Conservation (phyloP, 495 filamentous ascomycete species). For the Penicillium silybi region DNA sequence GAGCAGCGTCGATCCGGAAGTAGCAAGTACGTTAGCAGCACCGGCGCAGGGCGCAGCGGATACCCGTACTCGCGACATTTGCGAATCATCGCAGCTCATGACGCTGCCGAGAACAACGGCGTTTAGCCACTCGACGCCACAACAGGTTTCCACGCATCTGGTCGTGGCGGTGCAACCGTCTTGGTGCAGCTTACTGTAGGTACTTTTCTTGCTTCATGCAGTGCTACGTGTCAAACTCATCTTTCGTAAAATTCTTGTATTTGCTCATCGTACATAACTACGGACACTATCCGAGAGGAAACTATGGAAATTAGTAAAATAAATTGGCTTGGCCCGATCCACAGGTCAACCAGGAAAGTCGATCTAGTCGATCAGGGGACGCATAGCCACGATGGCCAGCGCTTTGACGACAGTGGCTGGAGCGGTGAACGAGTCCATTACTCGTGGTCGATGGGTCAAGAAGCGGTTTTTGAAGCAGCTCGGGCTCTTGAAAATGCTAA, state of each 20-base stretch:
- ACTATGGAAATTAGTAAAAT: too few species aligned
- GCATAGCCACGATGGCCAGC: too few species aligned
- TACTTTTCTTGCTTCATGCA: neutral
- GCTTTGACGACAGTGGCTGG: neutral
- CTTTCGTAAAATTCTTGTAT: neutral
- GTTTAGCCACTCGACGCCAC: constrained; percentile 24
- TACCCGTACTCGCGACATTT: constrained; percentile 2
- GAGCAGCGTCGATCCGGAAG: constrained; percentile 7
- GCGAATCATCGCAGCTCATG: constrained; percentile 7
- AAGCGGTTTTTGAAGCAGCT: too few species aligned
- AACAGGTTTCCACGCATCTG: constrained; percentile 2
- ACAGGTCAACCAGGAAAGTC: too few species aligned
- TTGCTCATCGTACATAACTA: neutral
- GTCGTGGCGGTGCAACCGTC: constrained; percentile 18
- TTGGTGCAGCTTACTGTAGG: neutral
- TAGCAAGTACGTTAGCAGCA: constrained; percentile 3
- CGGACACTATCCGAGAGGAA: too few species aligned
- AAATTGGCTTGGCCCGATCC: too few species aligned
- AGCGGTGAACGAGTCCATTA: neutral
- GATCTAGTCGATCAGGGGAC: too few species aligned
- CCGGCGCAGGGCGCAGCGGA: neutral
- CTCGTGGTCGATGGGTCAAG: neutral
- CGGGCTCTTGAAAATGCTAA: neutral
- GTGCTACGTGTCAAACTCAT: neutral
- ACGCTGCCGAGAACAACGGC: constrained; percentile 20